Evolutionary conservation across 352 stramenopile genomes (phyloP).

Genomic region (Pythium volutum): DNA sequence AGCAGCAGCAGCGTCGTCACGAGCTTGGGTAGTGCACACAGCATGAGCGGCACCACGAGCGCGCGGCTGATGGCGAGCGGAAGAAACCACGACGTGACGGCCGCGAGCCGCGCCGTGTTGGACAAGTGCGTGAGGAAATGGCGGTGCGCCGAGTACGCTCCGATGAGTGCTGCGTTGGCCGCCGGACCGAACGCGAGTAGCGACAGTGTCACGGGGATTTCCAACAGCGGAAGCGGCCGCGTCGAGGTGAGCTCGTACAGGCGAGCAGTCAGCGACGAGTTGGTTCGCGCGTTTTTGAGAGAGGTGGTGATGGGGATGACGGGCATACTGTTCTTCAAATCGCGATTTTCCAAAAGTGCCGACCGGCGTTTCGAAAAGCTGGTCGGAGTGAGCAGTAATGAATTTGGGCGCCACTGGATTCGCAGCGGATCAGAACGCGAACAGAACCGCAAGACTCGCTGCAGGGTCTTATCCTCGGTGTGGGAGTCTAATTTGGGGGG

Average conservation of each 20-base stretch:
- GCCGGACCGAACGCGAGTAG: neutral
- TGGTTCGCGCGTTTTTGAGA: neutral
- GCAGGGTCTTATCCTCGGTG: no score
- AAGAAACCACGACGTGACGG: slow-evolving; percentile 20
- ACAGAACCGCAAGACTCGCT: no score
- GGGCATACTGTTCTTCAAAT: neutral
- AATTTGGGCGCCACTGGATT: no score
- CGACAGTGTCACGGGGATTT: slow-evolving; percentile 17
- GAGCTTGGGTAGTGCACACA: slow-evolving; percentile 11
- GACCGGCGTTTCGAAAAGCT: no score
- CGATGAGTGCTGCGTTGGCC: slow-evolving; percentile 7
- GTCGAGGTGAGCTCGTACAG: slow-evolving; percentile 16
- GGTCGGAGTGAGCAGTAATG: no score
- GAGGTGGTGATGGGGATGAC: neutral
- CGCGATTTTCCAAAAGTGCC: neutral
- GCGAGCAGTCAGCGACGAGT: slow-evolving; percentile 1
- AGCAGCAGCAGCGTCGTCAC: slow-evolving; percentile 7
- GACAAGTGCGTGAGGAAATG: slow-evolving; percentile 10
- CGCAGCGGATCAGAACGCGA: no score
- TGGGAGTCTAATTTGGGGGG: no score
- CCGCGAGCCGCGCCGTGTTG: slow-evolving; percentile 6
- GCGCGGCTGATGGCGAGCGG: neutral
- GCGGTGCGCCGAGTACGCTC: neutral
- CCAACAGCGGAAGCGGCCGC: slow-evolving; percentile 4
- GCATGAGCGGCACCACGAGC: slow-evolving; percentile 1